Evolutionary conservation across 2,329 filamentous ascomycete species (phyloP).

Genomic region (Macrophomina pseudophaseolina): DNA sequence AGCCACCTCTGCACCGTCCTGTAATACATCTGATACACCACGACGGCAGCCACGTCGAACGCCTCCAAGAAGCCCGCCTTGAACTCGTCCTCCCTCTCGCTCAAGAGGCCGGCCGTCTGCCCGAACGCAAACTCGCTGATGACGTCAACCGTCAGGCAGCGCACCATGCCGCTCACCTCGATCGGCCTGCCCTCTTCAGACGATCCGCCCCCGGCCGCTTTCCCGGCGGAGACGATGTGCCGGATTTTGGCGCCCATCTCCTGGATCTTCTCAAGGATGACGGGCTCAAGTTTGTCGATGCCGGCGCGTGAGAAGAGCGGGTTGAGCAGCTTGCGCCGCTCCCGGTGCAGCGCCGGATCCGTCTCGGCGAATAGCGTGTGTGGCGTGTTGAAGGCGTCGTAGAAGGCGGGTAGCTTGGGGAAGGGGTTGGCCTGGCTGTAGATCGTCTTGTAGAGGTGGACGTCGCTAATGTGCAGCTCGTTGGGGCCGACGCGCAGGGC

Average conservation of each 20-base stretch:
- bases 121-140: constrained; percentile 33
- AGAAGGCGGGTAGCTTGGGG: constrained; percentile 29
- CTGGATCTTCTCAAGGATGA: constrained; percentile 17
- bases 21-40: background rate
- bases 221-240: constrained; percentile 15
- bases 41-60: background rate
- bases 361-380: constrained; percentile 13
- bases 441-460: constrained; percentile 28
- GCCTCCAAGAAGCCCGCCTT: background rate
- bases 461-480: constrained; percentile 32
- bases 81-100: constrained; percentile 23
- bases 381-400: constrained; percentile 10
- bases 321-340: constrained; percentile 26
- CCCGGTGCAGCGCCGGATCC: constrained; percentile 31
- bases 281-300: constrained; percentile 25
- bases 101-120: constrained; percentile 28
- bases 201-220: constrained; percentile 10
- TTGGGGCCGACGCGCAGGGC: constrained; percentile 27
- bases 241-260: constrained; percentile 22
- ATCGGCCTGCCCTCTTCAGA: background rate
- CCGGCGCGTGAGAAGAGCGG: constrained; percentile 27
- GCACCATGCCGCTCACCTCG: constrained; percentile 28
- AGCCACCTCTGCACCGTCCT: background rate
- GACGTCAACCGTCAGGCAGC: constrained; percentile 31
- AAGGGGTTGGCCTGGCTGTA: constrained; percentile 17